These are phyloP conservation scores for Phytophthora citrophthora DNA, from an alignment of 352 stramenopile genomes.

Conservation along the genomic window DNA sequence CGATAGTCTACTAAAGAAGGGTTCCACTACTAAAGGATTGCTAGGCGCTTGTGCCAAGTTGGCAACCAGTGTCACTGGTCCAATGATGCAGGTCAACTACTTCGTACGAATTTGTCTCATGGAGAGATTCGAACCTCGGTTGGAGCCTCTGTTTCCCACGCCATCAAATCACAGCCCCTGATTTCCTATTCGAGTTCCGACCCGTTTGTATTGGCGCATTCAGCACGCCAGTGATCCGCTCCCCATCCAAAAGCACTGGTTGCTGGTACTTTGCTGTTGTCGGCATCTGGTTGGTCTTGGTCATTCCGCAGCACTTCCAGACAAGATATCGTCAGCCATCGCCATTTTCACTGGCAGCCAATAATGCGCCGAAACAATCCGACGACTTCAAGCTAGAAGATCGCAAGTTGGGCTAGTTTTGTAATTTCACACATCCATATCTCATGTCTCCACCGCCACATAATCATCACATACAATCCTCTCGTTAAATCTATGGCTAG, in stretches of 20 bases:
- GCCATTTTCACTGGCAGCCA: conserved; percentile 8
- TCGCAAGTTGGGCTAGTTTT: conserved; percentile 11
- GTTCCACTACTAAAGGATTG: no score
- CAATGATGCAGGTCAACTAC: background rate
- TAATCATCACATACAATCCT: background rate
- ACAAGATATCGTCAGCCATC: conserved; percentile 10
- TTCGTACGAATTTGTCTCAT: conserved; percentile 18
- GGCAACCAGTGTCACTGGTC: no score
- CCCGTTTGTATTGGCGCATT: conserved; percentile 1
- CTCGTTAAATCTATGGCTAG: background rate
- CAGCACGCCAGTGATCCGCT: conserved; percentile 12
- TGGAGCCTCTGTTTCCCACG: background rate
- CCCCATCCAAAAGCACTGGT: conserved; percentile 10
- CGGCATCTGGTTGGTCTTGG: no score
- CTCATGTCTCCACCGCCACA: background rate
- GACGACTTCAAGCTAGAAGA: conserved; percentile 26
- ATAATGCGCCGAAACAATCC: background rate
- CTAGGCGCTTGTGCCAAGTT: no score
- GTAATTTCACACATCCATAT: conserved; percentile 20
- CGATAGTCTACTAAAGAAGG: no score
- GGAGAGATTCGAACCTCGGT: conserved; percentile 1
- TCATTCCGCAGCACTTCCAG: no score
- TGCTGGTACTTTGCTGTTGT: no score
- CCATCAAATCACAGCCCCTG: background rate
- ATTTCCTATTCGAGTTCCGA: background rate